A percentile compares a stretch with the other conserved stretches of the same genome.
Evolutionary conservation across 1,284 basidiomycete genomes (phyloP).

Genomic region (Phenoliferia sp.): DNA sequence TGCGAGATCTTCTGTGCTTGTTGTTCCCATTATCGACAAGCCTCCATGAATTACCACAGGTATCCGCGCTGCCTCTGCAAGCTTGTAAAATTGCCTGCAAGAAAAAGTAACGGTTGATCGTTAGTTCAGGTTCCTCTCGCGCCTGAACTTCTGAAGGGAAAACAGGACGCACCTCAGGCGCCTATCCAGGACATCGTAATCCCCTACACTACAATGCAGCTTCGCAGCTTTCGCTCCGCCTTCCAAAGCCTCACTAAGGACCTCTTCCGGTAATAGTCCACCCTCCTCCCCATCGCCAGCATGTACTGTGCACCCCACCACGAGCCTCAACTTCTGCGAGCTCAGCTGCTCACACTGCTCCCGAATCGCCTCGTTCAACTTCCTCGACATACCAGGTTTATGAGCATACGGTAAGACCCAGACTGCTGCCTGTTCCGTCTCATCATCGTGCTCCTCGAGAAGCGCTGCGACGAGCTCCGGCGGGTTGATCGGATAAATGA

Average conservation of each 20-base stretch:
- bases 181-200: neutral
- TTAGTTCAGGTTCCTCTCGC: too few relatives aligned
- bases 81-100: neutral
- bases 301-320: neutral
- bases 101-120: neutral
- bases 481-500: neutral
- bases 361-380: neutral
- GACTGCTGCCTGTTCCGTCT: neutral
- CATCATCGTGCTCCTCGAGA: neutral
- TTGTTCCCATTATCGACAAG: neutral
- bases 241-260: neutral
- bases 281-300: neutral
- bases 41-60: neutral
- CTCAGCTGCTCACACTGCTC: neutral
- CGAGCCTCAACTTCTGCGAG: neutral
- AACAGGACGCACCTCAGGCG: neutral
- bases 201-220: slow-evolving; percentile 1
- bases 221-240: neutral
- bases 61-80: neutral
- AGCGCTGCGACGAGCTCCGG: neutral
- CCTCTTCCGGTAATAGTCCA: neutral
- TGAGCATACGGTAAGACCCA: neutral
- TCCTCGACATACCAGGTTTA: neutral
- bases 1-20: neutral
- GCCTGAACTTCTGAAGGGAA: neutral